Base-by-base conservation (phyloP, 2,329 filamentous ascomycete genomes). In the Fusarium floridanum region DNA sequence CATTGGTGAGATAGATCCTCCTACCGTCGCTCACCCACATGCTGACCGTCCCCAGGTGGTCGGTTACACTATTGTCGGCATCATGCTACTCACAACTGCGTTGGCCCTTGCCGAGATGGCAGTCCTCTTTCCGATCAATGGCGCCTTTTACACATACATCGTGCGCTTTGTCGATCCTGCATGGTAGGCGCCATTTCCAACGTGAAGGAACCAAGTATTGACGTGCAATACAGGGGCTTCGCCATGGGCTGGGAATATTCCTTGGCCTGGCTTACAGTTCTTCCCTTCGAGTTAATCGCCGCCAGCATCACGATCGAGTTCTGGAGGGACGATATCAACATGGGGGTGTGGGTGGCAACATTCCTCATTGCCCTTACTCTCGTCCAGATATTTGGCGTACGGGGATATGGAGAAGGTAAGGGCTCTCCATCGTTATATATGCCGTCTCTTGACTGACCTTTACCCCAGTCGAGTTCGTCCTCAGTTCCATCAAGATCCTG, bases 1-100 rank as follows among this genome's bases (percentile, higher is more conserved):
- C 82, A 12, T 22, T 41, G 17, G 61, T 68, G 41, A 29, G 7
- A 7, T 12, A n/a, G 7, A 12, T 12, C 27, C 17, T 11, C 5
- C 16, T 5, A 9, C 27, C 14, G 10, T 53, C 9, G 16, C 17
- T 17, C 20, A 17, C 24, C 16, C 24, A 24, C 14, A 17, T 53
- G 45, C 45, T 53, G 45, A 53, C 45, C 2, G 10, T 27, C 8
- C 32, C 45, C 3, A 27, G 45, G 45, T 53, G 20, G 24, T 53
- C 9, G 45, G 45, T 17, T 53, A 53, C 45, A 17, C 45, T 24
- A 27, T 53, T 27, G 37, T 39, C 7, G 37, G 37, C 7, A 39
- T 39, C 7, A 39, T 53, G 45, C 20, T 53, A 9, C 22, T 24
- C 22, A 27, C 45, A 3, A 27, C 45, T 27, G 45, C 45, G 7